Evolutionary conservation across 169 alveolate genomes (phyloP), one percentile per base, ranked within the genome.

Genomic region (Cryptosporidium sp.): DNA sequence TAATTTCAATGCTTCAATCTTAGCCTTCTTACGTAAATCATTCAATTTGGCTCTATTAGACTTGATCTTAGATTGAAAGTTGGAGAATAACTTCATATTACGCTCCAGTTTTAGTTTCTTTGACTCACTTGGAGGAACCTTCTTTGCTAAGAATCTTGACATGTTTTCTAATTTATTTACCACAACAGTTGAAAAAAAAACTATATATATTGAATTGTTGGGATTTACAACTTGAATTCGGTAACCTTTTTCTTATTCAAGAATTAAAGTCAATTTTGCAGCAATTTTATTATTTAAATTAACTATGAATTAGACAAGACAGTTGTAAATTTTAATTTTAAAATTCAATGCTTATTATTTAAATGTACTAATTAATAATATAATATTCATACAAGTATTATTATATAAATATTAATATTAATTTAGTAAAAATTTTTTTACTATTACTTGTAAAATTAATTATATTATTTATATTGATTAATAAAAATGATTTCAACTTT

Each of bases 101-200:
- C 89, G 89, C 41, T 59, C 89, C 75, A 43, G 26, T 35, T 80
- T 80, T 12, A 65, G 68, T 59, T 62, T 62, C 74, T 80, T 80
- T 31, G 80, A 62, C 50, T 80, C 89, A 26, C 89, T 80, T 62
- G 89, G 89, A 41, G 89, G 89, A 80, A 80, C 68, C 26, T 39
- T 80, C 51, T 65, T 62, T 29, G 45, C n/a, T 43, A 70, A 41
- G 39, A 45, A 55, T 55, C 67, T 55, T 26, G 67, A 55, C 67
- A 55, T 55, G 37, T 55, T 55, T 55, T 55, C 48, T 23, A 55
- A 26, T 26, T 55, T n/a, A 55, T 26, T n/a, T 23, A 55, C 67
- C 67, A 55, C 35, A 55, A 55, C 67, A 55, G 67, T 26, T 26
- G 67, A 55, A 23, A n/a, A 21, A 55, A 55, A 55, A 26, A 55